These are phyloP conservation scores for Penicillium vulpinum DNA, from an alignment of 2,329 filamentous ascomycete genomes.

Conservation along the genomic window DNA sequence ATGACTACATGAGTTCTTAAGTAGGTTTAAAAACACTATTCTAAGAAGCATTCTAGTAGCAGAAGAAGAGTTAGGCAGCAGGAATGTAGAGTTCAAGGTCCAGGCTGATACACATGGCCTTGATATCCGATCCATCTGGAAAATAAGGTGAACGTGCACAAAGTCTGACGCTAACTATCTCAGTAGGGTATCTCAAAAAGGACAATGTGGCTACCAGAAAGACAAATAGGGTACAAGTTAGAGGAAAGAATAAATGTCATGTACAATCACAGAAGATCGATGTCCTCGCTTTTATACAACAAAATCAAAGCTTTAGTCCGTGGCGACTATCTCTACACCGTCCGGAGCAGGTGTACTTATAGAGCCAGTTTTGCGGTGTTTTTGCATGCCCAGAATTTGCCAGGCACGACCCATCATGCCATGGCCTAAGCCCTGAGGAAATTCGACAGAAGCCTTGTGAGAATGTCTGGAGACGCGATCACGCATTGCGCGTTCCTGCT, in stretches of 20 bases:
- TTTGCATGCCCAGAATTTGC: slow-evolving; percentile 44
- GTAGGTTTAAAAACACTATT: background rate
- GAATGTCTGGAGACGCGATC: slow-evolving; percentile 30
- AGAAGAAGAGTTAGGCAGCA: background rate
- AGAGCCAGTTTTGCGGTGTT: slow-evolving; percentile 28
- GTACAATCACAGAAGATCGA: slow-evolving; percentile 1
- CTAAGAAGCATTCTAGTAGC: background rate
- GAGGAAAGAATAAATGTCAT: slow-evolving; percentile 6
- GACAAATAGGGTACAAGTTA: slow-evolving; percentile 13
- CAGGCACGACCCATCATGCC: slow-evolving; percentile 46
- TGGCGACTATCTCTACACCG: slow-evolving; percentile 21
- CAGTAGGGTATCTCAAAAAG: slow-evolving; percentile 11
- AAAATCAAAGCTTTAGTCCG: slow-evolving; percentile 9
- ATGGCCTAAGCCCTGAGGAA: slow-evolving; percentile 36
- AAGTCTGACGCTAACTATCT: slow-evolving; percentile 1
- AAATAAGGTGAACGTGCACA: background rate
- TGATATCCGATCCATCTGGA: background rate
- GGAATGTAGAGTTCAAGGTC: background rate
- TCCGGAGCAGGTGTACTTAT: slow-evolving; percentile 14
- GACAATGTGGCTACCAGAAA: slow-evolving; percentile 12
- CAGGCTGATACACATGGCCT: background rate
- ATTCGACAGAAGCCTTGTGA: slow-evolving; percentile 32
- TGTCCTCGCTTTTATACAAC: background rate
- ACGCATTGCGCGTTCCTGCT: slow-evolving; percentile 33
- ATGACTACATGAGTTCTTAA: background rate